Base-by-base conservation (phyloP, 805 yeast species). In the Metschnikowia santaceciliae region DNA sequence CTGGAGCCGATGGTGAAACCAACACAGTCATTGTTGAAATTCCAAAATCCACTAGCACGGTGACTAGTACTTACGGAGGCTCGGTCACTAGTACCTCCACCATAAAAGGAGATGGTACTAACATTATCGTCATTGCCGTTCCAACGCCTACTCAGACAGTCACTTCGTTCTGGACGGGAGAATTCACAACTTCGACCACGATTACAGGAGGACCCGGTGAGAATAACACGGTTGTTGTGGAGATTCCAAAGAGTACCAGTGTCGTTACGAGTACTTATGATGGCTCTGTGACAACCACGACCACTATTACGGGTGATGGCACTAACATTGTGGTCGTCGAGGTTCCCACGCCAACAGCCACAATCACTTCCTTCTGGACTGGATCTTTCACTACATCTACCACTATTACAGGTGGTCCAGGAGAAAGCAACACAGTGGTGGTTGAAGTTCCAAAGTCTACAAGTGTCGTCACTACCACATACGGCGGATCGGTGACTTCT, bases 301-400 rank as follows among this genome's bases (percentile, higher is more conserved):
- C 46, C 3, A 42, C 47, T 23, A 36, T 34, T 22, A 40, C 32
- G 14, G 37, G 49, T 46, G 6, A 38, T 51, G 6, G 45, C 47
- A 17, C 59, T 14, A 61, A 51, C 7, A 59, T 63, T 4, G 62
- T 60, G 6, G 51, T 48, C 8, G 52, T 59, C 4, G 49, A 45
- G 6, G 35, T 22, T 22, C 23, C 23, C 23, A 22, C 23, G 7
- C 51, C 60, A 14, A 48, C 52, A 4, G 30, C 32, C 19, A 52
- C 59, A 2, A 32, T 47, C 20, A 56, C 58, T 6, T 10, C 48
- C 23, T 43, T 49, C 32, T 46, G 48, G 45, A 49, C 53, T n/a
- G 45, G 46, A 11, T 35, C 42, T 23, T 47, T 7, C n/a, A 45
- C 54, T 8, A 34, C 46, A 4, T 38, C 51, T 3, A 47, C 46